These are phyloP conservation scores for Hanseniaspora nectarophila DNA, from an alignment of 805 yeast species.

Conservation along the genomic window DNA sequence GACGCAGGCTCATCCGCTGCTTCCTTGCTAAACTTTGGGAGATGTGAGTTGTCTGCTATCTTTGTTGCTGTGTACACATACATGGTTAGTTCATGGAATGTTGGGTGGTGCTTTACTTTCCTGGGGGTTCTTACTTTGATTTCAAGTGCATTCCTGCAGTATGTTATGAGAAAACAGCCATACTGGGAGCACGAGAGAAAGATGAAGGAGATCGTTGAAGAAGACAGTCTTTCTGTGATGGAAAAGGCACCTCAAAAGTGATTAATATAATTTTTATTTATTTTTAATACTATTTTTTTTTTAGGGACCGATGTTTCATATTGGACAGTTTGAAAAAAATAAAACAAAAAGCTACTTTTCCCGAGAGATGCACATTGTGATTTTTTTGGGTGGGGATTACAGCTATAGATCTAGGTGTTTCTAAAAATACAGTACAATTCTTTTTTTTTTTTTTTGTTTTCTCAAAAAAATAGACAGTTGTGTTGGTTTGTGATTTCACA, in stretches of 20 bases:
- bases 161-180: conserved; percentile 28
- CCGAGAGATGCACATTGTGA: too few species aligned
- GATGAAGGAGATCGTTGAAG: background rate
- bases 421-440: too few species aligned
- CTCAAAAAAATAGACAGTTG: background rate
- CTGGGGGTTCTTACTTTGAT: conserved; percentile 40
- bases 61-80: conserved; percentile 54
- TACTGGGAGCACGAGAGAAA: conserved; percentile 23
- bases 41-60: conserved; percentile 65
- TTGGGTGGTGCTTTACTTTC: conserved; percentile 73
- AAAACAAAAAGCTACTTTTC: too few species aligned
- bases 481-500: too few species aligned
- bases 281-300: background rate
- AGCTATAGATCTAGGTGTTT: too few species aligned
- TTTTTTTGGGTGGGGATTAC: too few species aligned
- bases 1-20: conserved; percentile 59
- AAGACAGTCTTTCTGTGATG: background rate
- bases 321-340: too few species aligned
- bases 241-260: background rate
- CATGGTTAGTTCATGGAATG: conserved; percentile 46
- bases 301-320: too few species aligned
- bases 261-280: background rate
- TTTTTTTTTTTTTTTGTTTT: background rate
- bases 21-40: conserved; percentile 55
- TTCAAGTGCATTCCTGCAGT: conserved; percentile 21